Conservation (phyloP, 495 filamentous ascomycete genomes). For the Hyaloscypha finlandica region DNA sequence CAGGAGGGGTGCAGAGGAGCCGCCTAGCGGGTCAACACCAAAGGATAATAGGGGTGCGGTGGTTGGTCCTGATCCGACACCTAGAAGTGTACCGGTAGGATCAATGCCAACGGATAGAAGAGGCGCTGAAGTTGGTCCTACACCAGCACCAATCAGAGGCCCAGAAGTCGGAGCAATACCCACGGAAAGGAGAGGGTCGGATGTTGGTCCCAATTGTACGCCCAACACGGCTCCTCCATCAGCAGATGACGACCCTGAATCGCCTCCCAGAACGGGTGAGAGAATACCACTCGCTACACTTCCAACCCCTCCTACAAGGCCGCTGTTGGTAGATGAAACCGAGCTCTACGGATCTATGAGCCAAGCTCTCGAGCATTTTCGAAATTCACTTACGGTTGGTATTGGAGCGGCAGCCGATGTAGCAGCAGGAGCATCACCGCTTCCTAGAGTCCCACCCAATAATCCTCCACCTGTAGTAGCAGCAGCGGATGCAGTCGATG, state of each 20-base stretch:
- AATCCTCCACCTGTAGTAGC: too few relatives aligned
- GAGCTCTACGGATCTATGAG: background rate
- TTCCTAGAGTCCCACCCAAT: too few relatives aligned
- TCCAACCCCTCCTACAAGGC: background rate
- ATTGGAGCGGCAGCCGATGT: too few relatives aligned
- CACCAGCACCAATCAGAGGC: slow-evolving; percentile 4
- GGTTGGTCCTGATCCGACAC: background rate
- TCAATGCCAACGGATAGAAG: slow-evolving; percentile 5
- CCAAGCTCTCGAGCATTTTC: background rate
- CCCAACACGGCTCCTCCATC: background rate
- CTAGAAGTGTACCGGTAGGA: background rate
- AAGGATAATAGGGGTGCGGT: background rate
- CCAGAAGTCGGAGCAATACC: slow-evolving; percentile 9
- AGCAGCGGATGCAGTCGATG: too few relatives aligned
- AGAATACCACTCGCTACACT: background rate
- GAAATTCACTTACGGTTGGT: background rate
- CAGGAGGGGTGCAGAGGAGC: background rate
- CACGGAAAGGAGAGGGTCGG: background rate
- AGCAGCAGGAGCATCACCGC: too few relatives aligned
- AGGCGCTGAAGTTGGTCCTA: background rate
- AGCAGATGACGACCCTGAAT: background rate
- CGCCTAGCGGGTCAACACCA: background rate
- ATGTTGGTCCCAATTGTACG: background rate
- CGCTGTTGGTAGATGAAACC: background rate
- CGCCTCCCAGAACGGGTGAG: background rate